Evolutionary conservation across 2,329 filamentous ascomycete genomes (phyloP), one percentile per base, ranked within the genome.

Genomic region (Stemphylium beticola): DNA sequence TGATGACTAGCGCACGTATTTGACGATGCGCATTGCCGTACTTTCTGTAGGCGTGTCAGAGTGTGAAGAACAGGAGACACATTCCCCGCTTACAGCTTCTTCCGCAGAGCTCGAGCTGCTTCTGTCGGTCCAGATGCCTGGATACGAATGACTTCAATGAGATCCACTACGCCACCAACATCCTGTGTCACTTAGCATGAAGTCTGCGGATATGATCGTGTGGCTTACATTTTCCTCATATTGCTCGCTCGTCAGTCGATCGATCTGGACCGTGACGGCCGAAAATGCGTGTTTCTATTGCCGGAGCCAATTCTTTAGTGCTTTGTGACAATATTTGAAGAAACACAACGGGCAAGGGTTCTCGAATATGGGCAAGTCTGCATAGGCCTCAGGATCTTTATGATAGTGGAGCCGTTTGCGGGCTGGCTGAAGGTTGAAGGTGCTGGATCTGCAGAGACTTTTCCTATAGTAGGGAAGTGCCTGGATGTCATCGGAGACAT

Each of bases 1-100:
- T 84, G 44, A 99, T 88, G 10, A 90, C 89, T 18, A 99, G 84
- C 32, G 95, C 90, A 55, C 95, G 87, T 31, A 98, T 83, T 76
- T 99, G 95, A 44, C 92, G 89, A 76, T 98, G 93, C n/a, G 91
- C 83, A 69, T 87, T 96, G 66, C 95, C 95, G 77, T 99, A 98
- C 80, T 99, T 99, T 33, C 86, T 88, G 38, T 5, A 10, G 1
- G 17, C 1, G n/a, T 7, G 40, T 73, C 45, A 74, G 40, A 49
- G 4, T 15, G 31, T 40, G 11, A 58, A 26, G 26, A 14, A n/a
- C 9, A 11, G 2, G 17, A 10, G 4, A 26, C 17, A 11, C 0
- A 3, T 10, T 39, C n/a, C 12, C 15, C 8, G 74, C 85, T 71
- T 75, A 88, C 83, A 99, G 85, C 81, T 98, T 98, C 85, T 99